Conservation (phyloP, 352 stramenopile species). For the Phytopythium chamaehyphon region DNA sequence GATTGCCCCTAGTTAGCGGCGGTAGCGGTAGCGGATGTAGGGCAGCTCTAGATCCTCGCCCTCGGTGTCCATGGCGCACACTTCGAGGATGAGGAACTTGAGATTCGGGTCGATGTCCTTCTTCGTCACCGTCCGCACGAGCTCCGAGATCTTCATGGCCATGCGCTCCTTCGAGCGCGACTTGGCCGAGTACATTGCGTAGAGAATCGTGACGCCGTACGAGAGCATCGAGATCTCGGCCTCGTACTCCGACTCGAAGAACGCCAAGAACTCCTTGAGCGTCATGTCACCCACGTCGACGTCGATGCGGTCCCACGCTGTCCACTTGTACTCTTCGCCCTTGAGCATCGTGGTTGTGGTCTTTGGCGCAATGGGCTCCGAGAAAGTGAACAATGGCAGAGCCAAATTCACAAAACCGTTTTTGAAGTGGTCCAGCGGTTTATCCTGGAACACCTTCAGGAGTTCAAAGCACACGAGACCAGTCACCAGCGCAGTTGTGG, state of each 20-base stretch:
- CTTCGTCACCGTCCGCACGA: conserved; percentile 96
- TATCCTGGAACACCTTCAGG: conserved; percentile 92
- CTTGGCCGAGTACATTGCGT: conserved; percentile 88
- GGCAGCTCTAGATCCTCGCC: conserved; percentile 96
- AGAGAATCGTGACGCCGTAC: conserved; percentile 92
- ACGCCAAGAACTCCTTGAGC: conserved; percentile 93
- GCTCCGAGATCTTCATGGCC: conserved; percentile 95
- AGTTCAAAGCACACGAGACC: conserved; percentile 98
- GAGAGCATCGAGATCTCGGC: conserved; percentile 98
- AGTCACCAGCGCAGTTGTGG: conserved; percentile 98
- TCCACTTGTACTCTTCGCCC: conserved; percentile 96
- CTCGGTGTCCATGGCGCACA: conserved; percentile 95
- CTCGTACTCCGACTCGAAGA: conserved; percentile 96
- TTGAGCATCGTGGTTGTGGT: conserved; percentile 91
- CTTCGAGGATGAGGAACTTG: conserved; percentile 96
- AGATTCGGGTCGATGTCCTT: conserved; percentile 93
- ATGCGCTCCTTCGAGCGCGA: conserved; percentile 92
- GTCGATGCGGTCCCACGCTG: conserved; percentile 96
- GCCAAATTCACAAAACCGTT: conserved; percentile 99
- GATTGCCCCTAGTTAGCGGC: conserved; percentile 19
- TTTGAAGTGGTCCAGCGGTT: conserved; percentile 95
- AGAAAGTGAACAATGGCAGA: conserved; percentile 97
- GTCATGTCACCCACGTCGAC: conserved; percentile 95
- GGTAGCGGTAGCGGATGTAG: conserved; percentile 91
- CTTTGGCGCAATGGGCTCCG: conserved; percentile 93